Base-by-base conservation (phyloP, 306 rosid genomes). In the Sesbania bispinosa region DNA sequence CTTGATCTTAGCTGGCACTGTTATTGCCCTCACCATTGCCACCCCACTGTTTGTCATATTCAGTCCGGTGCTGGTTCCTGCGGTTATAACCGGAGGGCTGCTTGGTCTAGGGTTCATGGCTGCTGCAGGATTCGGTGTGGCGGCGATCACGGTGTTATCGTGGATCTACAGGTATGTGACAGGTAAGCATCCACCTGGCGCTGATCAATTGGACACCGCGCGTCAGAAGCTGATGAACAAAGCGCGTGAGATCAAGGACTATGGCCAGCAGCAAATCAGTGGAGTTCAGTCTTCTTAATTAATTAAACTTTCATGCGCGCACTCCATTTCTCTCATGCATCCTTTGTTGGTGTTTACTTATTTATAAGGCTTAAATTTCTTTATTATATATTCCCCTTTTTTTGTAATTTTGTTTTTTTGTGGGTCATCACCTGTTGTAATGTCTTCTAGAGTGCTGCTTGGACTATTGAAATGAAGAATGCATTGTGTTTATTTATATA, bases 41-140 rank as follows among this genome's bases (percentile, higher is more conserved):
- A 90, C 92, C 0, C 98, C 96, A 0, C 74, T 93, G 46, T 79
- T 93, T 0, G 89, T 90, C 16, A 71, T 93, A n/a, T 93, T 90
- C 86, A 93, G 98, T 7, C 98, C 97, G 0, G 92, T 90, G 16
- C 83, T 93, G 0, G 85, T 93, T 0, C 96, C 98, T 0, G 90
- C 98, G 0, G 66, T 79, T 15, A 69, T 85, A 6, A 19, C 86
- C 0, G 79, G 75, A 2, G 62, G 78, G 0, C 77, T 93, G 0
- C 11, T 93, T 11, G 20, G 73, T 7, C 3, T 68, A 2, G 98
- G 98, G 30, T 93, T 93, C 72, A 41, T 90, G 41, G 70, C 88
- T 2, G 83, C 97, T 0, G 89, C 92, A 0, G 96, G 96, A 0
- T 83, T 93, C 2, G 89, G 97, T 0, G 89, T 84, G 24, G 93